Conservation (phyloP, 331 rosid genomes). For the Rosa hybrid region DNA sequence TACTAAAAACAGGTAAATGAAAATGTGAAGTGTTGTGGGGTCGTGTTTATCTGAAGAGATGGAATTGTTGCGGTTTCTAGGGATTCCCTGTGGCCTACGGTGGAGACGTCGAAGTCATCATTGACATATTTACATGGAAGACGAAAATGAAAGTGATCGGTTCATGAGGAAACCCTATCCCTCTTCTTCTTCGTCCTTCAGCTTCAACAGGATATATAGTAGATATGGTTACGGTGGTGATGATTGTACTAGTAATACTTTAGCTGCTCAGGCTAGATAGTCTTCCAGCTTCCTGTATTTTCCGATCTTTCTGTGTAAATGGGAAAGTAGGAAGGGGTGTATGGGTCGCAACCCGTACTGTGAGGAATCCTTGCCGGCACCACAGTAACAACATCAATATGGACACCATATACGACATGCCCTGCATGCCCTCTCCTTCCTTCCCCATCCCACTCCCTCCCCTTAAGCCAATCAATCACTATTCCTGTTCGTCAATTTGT, state of each 20-base stretch:
- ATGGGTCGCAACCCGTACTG: constrained; percentile 15
- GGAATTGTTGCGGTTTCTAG: constrained; percentile 19
- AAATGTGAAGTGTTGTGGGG: constrained; percentile 21
- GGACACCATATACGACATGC: constrained; percentile 30
- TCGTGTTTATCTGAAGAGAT: constrained; percentile 26
- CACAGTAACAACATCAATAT: constrained; percentile 12
- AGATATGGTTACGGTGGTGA: background rate
- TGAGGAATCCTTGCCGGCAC: constrained; percentile 32
- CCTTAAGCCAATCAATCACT: background rate
- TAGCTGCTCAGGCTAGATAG: background rate
- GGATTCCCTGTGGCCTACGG: constrained; percentile 31
- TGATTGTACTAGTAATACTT: background rate
- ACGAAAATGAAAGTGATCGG: constrained; percentile 7
- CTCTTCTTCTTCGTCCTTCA: background rate
- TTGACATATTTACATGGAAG: background rate
- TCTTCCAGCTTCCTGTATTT: background rate
- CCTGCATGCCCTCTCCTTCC: constrained; percentile 11
- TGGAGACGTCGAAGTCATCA: constrained; percentile 9
- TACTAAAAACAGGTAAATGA: background rate
- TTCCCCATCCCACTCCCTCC: background rate
- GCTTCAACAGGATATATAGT: background rate
- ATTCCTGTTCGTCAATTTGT: background rate
- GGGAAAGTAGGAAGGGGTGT: background rate
- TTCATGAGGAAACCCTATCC: background rate
- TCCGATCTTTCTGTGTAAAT: background rate